Evolutionary conservation across 2,329 filamentous ascomycete genomes (phyloP).

Genomic region (Knufia petricola): DNA sequence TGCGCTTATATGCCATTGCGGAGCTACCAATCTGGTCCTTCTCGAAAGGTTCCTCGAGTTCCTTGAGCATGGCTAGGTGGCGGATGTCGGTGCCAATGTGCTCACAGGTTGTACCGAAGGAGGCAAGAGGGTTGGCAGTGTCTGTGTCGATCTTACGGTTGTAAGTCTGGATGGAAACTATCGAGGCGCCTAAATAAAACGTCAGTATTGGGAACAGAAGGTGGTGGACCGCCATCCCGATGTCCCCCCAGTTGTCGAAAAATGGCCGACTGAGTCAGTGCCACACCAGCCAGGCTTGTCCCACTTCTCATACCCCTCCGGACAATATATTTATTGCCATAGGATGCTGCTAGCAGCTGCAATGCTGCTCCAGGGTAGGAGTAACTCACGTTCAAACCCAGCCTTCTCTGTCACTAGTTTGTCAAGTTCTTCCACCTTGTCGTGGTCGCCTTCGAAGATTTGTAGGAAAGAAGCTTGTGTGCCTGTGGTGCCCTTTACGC

Average conservation of each 20-base stretch:
- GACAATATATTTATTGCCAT: no score
- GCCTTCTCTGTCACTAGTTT: conserved; percentile 56
- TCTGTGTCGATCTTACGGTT: conserved; percentile 73
- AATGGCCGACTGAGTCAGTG: no score
- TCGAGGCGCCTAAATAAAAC: conserved; percentile 35
- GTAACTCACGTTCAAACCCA: conserved; percentile 40
- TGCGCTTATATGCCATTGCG: conserved; percentile 60
- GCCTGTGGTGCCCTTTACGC: conserved; percentile 62
- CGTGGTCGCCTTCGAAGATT: conserved; percentile 52
- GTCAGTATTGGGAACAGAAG: no score
- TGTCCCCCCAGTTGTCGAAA: no score
- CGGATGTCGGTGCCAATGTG: conserved; percentile 67
- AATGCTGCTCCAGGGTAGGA: no score
- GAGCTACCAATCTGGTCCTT: conserved; percentile 64
- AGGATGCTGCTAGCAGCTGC: no score
- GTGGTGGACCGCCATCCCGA: neutral
- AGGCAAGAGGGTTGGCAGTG: conserved; percentile 70
- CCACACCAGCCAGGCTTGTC: no score
- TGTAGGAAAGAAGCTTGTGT: conserved; percentile 70
- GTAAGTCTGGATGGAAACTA: conserved; percentile 64
- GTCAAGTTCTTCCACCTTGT: conserved; percentile 53
- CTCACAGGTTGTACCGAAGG: conserved; percentile 68
- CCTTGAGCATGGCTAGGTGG: conserved; percentile 66
- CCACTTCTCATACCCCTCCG: no score
- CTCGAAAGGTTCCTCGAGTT: conserved; percentile 77